Base-by-base conservation (phyloP, 257 asterid species). In the Nicotiana knightiana region DNA sequence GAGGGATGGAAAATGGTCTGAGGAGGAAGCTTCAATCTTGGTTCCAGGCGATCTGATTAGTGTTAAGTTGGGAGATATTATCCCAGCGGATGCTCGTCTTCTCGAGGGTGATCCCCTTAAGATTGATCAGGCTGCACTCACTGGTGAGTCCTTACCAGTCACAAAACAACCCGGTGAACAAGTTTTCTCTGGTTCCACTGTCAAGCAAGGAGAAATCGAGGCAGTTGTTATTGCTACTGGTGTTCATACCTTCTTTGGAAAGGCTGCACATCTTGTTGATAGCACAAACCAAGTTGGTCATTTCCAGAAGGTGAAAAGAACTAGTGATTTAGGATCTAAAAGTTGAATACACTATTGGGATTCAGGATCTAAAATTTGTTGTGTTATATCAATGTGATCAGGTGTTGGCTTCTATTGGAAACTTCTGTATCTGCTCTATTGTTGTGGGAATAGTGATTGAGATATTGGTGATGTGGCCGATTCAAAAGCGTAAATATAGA, bases 221-320 rank as follows among this genome's bases (percentile, higher is more conserved):
- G 98, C 98, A 3, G 83, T 94, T 28, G 94, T 94, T 18, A 93
- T 91, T 10, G 97, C 97, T 57, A 94, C 98, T 3, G 98, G 98
- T 5, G 88, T 94, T 81, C 89, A 90, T 85, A 91, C 97, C 67
- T 94, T 91, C 90, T 94, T 94, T 16, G 98, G 98, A 1, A 93
- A 92, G 85, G 97, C 97, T 39, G 97, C 98, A 37, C 98, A 94
- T 81, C 93, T 94, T 18, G 98, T 94, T 5, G 97, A 94, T 80
- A 89, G 93, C 86, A 94, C 98, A 67, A 89, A 91, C 30, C 90
- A 91, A 67, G 89, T 90, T 11, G 98, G 98, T 4, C 98, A 93
- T 90, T 94, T 94, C 89, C 98, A 94, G 46, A 85, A 91, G 96
- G 98, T 91, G 85, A 67, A 39, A 32, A 83, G 6, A 51, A 3